Evolutionary conservation across 2,329 filamentous ascomycete genomes (phyloP), one percentile per base, ranked within the genome.

Genomic region (Penicillium italicum): DNA sequence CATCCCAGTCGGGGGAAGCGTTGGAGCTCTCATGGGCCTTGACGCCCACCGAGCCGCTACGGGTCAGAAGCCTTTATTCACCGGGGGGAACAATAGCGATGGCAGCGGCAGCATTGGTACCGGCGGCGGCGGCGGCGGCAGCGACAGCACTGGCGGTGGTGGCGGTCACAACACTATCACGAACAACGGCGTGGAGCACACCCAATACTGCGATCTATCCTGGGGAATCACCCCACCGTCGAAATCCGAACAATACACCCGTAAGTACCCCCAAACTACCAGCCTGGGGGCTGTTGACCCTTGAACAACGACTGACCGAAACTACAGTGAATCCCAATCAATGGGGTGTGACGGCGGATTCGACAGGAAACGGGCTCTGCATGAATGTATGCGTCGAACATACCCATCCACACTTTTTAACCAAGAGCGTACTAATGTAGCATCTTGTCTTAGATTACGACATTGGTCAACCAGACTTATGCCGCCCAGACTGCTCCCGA

Each of bases 261-360:
- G 80, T 82, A 62, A 73, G 79, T 75, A 34, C 49, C 11, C 26
- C 37, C 16, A 38, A 38, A 44, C 28, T 38, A 36, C 10, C n/a
- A 22, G 28, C 12, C 11, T 5, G 16, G 28, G 18, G 3, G 34
- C 31, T 26, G 24, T 22, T 7, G n/a, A 26, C 30, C 14, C 36
- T 30, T 10, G 26, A n/a, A 55, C 12, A 11, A 55, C 10, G 6
- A 53, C 49, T 61, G 22, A 42, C 33, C 7, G 18, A 33, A 22
- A 26, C 16, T 50, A 9, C 55, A 82, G 80, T 82, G 53, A 82
- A 83, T 62, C 80, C 81, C 44, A 83, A 83, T 61, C 80, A 82
- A 68, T 83, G 80, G 80, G 79, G 78, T 53, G 75, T 78, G 64
- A 61, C 71, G 22, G 10, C 14, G 9, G 62, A 69, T 16, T 16